These are phyloP conservation scores for Myriosclerotinia scirpicola DNA, from an alignment of 2,329 filamentous ascomycete species.

Conservation along the genomic window DNA sequence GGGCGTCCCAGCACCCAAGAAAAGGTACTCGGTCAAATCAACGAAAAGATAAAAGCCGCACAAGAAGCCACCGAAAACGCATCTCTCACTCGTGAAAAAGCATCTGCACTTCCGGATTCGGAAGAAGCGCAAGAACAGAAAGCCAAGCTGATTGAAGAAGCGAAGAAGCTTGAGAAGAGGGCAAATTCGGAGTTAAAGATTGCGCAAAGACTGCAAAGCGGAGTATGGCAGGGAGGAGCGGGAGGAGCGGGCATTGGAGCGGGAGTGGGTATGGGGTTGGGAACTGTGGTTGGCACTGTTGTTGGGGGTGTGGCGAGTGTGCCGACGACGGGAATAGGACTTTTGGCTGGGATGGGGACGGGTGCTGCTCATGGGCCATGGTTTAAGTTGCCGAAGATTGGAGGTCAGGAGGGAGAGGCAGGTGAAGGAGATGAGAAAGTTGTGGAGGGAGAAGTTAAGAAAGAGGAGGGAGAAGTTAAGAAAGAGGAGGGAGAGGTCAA, in stretches of 20 bases:
- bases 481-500: conserved; percentile 2
- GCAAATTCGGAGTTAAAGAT: conserved; percentile 62
- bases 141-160: conserved; percentile 26
- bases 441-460: conserved; percentile 1
- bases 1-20: conserved; percentile 23
- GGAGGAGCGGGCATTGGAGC: conserved; percentile 32
- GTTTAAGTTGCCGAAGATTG: conserved; percentile 28
- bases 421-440: conserved; percentile 22
- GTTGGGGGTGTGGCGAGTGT: conserved; percentile 28
- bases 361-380: conserved; percentile 35
- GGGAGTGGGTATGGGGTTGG: conserved; percentile 31
- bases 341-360: conserved; percentile 28
- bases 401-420: conserved; percentile 12
- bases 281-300: conserved; percentile 28
- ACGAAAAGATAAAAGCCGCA: conserved; percentile 22
- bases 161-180: conserved; percentile 29
- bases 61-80: conserved; percentile 27
- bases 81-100: conserved; percentile 18
- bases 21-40: conserved; percentile 29
- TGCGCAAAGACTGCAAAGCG: conserved; percentile 49
- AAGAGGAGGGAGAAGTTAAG: background rate
- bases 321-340: conserved; percentile 31
- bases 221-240: conserved; percentile 35
- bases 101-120: conserved; percentile 22
- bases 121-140: conserved; percentile 28